A percentile compares a stretch with the other conserved stretches of the same genome.
Evolutionary conservation across 805 yeast species (phyloP).

Genomic region (Kuraishia piskuri): DNA sequence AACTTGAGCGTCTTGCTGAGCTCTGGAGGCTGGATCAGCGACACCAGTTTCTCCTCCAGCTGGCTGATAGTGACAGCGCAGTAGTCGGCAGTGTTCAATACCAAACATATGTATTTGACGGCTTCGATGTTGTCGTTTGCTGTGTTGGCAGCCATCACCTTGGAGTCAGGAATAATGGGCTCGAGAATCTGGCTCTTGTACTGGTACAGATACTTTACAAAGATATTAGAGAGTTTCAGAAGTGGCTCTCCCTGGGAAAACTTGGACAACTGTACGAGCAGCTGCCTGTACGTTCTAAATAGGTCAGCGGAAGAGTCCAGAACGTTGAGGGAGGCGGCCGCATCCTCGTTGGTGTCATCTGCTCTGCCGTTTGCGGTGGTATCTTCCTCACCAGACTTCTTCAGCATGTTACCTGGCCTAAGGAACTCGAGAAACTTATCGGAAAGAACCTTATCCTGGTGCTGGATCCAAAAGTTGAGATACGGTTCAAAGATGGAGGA

Average conservation of each 20-base stretch:
- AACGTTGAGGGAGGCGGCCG: conserved; percentile 51
- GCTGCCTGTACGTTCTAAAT: conserved; percentile 67
- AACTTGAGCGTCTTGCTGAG: conserved; percentile 38
- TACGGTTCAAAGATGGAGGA: conserved; percentile 80
- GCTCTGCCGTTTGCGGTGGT: conserved; percentile 15
- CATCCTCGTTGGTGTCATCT: conserved; percentile 9
- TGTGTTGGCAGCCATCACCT: conserved; percentile 19
- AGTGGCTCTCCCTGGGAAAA: conserved; percentile 39
- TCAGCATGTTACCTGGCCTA: conserved; percentile 43
- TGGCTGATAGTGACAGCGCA: conserved; percentile 73
- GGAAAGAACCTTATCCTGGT: conserved; percentile 63
- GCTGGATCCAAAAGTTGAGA: conserved; percentile 74
- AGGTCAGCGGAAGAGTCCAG: conserved; percentile 83
- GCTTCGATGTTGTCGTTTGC: conserved; percentile 44
- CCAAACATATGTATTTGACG: conserved; percentile 55
- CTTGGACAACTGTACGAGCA: conserved; percentile 63
- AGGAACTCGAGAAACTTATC: conserved; percentile 58
- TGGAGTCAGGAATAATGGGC: conserved; percentile 35
- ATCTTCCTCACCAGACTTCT: conserved; percentile 26
- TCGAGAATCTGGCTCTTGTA: conserved; percentile 45
- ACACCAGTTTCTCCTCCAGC: conserved; percentile 51
- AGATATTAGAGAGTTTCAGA: conserved; percentile 47
- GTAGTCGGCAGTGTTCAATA: conserved; percentile 86
- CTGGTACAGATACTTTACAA: conserved; percentile 55
- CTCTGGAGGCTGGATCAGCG: conserved; percentile 24